Percentiles rank a stretch among this genome's conserved stretches.
These are phyloP conservation scores for Globisporangium emineosum DNA, from an alignment of 352 stramenopile genomes.

Conservation along the genomic window DNA sequence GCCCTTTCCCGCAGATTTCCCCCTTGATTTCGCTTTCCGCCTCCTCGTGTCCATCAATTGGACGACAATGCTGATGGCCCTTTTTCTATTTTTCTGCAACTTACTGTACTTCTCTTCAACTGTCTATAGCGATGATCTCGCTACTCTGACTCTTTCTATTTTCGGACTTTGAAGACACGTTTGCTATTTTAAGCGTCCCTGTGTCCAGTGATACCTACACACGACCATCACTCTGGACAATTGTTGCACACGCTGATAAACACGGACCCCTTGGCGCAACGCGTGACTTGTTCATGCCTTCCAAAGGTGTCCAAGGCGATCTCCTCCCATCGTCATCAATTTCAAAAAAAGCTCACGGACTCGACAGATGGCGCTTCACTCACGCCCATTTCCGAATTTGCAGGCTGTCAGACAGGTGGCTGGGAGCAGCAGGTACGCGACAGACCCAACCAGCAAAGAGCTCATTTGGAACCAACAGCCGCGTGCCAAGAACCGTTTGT, in stretches of 20 bases:
- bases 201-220: neutral
- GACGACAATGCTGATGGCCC: neutral
- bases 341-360: neutral
- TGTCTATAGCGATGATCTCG: neutral
- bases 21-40: neutral
- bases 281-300: conserved; percentile 2
- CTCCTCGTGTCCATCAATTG: neutral
- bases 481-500: neutral
- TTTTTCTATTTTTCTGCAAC: neutral
- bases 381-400: neutral
- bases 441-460: neutral
- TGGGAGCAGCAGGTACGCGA: too few relatives aligned
- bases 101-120: neutral
- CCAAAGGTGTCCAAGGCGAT: neutral
- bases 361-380: neutral
- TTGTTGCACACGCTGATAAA: neutral
- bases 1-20: neutral
- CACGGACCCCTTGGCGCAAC: neutral
- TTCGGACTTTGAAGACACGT: neutral
- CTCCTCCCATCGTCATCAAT: conserved; percentile 8
- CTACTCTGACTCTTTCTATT: neutral
- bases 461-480: conserved; percentile 1
- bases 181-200: neutral
- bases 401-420: neutral
- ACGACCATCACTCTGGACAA: neutral